Conservation (phyloP, 2,329 filamentous ascomycete genomes). For the Lomentospora prolificans region DNA sequence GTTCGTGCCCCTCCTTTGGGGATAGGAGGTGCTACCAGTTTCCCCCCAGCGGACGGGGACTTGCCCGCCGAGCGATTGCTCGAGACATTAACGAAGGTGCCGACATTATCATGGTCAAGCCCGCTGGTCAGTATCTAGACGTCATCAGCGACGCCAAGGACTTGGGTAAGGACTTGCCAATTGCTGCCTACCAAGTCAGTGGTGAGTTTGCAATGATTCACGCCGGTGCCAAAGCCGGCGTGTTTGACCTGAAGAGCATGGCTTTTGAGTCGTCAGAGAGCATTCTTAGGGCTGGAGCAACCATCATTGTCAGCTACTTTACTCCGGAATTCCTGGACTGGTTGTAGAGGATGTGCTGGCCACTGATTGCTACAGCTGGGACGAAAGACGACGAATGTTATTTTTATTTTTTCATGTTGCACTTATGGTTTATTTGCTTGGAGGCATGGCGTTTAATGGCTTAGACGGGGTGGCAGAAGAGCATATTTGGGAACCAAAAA, state of each 20-base stretch:
- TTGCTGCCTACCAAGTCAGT: conserved; percentile 94
- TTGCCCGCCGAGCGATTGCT: conserved; percentile 81
- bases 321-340: conserved; percentile 69
- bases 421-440: neutral
- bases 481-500: neutral
- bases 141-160: conserved; percentile 98
- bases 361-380: neutral
- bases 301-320: conserved; percentile 90
- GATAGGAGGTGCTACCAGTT: conserved; percentile 96
- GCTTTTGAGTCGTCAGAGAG: conserved; percentile 91
- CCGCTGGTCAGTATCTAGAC: conserved; percentile 88
- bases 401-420: conserved; percentile 1
- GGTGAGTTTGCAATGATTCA: conserved; percentile 98
- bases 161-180: conserved; percentile 78
- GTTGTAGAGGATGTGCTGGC: conserved; percentile 25
- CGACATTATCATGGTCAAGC: conserved; percentile 99
- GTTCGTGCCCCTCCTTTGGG: conserved; percentile 82
- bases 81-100: conserved; percentile 90
- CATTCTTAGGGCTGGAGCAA: conserved; percentile 85
- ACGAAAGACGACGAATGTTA: neutral
- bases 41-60: conserved; percentile 80
- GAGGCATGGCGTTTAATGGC: neutral
- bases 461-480: neutral
- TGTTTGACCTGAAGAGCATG: conserved; percentile 92
- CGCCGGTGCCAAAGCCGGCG: conserved; percentile 86